Base-by-base conservation (phyloP, 176 grass and related monocot genomes). In the Secale cereale region DNA sequence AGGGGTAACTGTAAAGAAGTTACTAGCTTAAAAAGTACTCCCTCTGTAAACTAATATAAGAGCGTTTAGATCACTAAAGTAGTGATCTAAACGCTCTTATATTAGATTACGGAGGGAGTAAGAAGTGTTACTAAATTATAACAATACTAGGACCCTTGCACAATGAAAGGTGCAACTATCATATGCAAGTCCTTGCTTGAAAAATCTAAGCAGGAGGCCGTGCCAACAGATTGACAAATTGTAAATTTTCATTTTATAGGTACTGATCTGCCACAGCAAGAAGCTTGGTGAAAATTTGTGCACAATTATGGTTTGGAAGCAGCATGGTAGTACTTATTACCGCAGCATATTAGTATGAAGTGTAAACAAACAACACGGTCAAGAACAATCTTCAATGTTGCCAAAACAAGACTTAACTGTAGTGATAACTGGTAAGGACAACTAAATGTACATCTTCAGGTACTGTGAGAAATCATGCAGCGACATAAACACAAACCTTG, bases 401-500 rank as follows among this genome's bases (percentile, higher is more conserved):
- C 33, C 66, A 22, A 70, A 70, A 74, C 71, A 74, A 11, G 41
- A 19, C 25, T 48, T 72, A 20, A 52, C 26, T 75, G 72, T 1
- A 10, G 8, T 30, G 41, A 20, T 50, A 52, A 26, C 59, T 23
- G 59, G 26, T 19, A 30, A 75, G 43, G 72, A 20, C 43, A 16
- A 31, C 27, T 29, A 54, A 30, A 52, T 75, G 72, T 29, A 43
- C 35, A 43, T 9, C 14, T 63, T 62, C 36, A 61, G 57, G 17
- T 54, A 10, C 6, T 17, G 22, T 9, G 15, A 59, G 8, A n/a
- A 74, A 75, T n/a, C 59, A 27, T 2, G 70, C 4, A 76, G 50
- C 33, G n/a, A 20, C 43, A 48, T 6, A 35, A 2, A 15, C 3
- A 65, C 22, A 26, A 74, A 99, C 97, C 97, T 96, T 3, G 97